Evolutionary conservation across 805 yeast species (phyloP), one percentile per base, ranked within the genome.

Genomic region (Candida chilensis): DNA sequence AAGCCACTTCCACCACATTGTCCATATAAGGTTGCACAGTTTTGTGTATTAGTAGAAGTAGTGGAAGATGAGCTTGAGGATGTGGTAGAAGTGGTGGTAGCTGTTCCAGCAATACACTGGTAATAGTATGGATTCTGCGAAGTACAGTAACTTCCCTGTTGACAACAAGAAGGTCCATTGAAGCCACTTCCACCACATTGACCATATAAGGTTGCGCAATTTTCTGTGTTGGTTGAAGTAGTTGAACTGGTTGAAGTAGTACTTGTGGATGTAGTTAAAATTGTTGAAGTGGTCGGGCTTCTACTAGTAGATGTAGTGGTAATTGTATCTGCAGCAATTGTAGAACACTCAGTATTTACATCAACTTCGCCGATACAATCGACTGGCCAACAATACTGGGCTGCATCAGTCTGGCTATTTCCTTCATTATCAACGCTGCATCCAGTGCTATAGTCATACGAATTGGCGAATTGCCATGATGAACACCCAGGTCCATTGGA

Each of bases 41-140:
- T 37, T 33, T 20, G 10, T 6, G 25, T 17, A 4, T 2, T 26
- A 20, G 8, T 12, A 30, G 28, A 38, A 33, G 34, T 45, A 37
- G 37, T 55, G 17, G 31, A 28, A 19, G 19, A 31, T 25, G 47
- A 36, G 48, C 50, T n/a, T n/a, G n/a, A n/a, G n/a, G n/a, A n/a
- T n/a, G n/a, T n/a, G n/a, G n/a, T n/a, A n/a, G n/a, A n/a, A 45
- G 20, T 32, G 26, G 31, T 17, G 5, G 38, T 17, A 5, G 37
- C 25, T 10, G 38, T 28, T 15, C 29, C 42, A 9, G 35, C 30
- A 16, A 30, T 27, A 32, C 47, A 40, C 27, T 39, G 40, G 21
- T 31, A 22, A 22, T 37, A 42, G 20, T 19, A 40, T 3, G 30
- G 32, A 28, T 40, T 38, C 14, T 5, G 13, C 14, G 37, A 14